Percentiles rank a stretch among this genome's conserved stretches.
These are phyloP conservation scores for Mimosa pudica DNA, from an alignment of 306 rosid species.

Conservation along the genomic window DNA sequence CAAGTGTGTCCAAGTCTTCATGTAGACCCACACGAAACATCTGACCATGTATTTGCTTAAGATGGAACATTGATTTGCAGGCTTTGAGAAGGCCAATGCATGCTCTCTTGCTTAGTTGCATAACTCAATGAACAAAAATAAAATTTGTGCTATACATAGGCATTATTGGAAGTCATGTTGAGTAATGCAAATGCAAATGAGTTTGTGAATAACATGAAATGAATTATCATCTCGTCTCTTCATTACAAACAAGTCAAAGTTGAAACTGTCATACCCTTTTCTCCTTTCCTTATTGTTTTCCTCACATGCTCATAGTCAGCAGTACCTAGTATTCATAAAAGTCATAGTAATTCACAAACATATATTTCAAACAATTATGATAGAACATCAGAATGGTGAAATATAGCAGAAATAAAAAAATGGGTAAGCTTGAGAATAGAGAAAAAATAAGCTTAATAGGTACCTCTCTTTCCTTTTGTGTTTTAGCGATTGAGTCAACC, in stretches of 20 bases:
- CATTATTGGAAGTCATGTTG: not conserved
- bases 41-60: conserved; percentile 69
- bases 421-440: no score
- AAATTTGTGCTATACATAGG: conserved; percentile 19
- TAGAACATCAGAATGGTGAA: not conserved
- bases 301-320: not conserved
- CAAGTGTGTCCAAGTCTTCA: conserved; percentile 52
- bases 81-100: conserved; percentile 50
- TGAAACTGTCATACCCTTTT: not conserved
- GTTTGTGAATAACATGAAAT: not conserved
- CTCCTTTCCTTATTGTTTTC: not conserved
- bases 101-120: conserved; percentile 26
- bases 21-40: conserved; percentile 52
- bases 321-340: not conserved
- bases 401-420: not conserved
- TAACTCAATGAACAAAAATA: conserved; percentile 23
- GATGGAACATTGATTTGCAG: conserved; percentile 57
- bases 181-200: conserved; percentile 22
- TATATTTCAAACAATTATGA: not conserved
- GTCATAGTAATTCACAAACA: not conserved
- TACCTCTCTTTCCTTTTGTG: no score
- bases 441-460: no score
- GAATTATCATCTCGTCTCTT: not conserved
- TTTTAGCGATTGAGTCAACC: no score
- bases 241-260: conserved; percentile 12